A percentile compares a stretch with the other conserved stretches of the same genome.
These are phyloP conservation scores for Lasiodiplodia hormozganensis DNA, from an alignment of 2,329 filamentous ascomycete species.

Conservation along the genomic window DNA sequence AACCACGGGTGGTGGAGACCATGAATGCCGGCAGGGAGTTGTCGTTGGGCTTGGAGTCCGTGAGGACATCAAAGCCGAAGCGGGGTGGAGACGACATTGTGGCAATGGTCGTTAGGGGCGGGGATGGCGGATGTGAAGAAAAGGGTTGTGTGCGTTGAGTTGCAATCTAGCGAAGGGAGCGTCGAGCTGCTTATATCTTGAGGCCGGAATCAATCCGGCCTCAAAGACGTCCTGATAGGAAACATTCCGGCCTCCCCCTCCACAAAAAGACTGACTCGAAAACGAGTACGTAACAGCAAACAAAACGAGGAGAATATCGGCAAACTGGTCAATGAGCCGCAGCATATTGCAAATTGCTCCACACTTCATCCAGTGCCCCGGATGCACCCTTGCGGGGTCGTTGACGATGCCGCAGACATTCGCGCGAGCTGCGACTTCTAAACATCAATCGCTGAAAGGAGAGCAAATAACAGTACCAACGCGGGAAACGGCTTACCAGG, in stretches of 20 bases:
- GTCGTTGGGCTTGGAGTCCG: slow-evolving; percentile 68
- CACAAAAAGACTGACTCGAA: slow-evolving; percentile 32
- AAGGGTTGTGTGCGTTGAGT: slow-evolving; percentile 10
- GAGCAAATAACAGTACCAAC: background rate
- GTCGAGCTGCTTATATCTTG: slow-evolving; percentile 26
- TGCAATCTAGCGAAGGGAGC: background rate
- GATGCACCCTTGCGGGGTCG: background rate
- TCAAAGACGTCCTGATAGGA: slow-evolving; percentile 34
- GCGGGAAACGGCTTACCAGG: background rate
- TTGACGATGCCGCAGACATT: background rate
- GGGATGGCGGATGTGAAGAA: slow-evolving; percentile 19
- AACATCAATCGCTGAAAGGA: too few species aligned
- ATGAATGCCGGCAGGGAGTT: slow-evolving; percentile 75
- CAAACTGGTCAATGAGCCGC: slow-evolving; percentile 21
- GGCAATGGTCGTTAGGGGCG: background rate
- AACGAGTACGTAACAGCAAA: slow-evolving; percentile 47
- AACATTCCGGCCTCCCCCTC: slow-evolving; percentile 43
- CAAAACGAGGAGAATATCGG: slow-evolving; percentile 17
- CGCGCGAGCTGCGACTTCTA: background rate
- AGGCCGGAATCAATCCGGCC: slow-evolving; percentile 44
- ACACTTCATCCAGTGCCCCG: background rate
- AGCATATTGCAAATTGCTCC: slow-evolving; percentile 2
- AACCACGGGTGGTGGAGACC: slow-evolving; percentile 77
- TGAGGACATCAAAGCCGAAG: slow-evolving; percentile 66
- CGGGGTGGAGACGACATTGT: slow-evolving; percentile 51